phyloP scores from a whole-genome alignment of 768 basidiomycete species.

The Boletus coccyginus region DNA sequence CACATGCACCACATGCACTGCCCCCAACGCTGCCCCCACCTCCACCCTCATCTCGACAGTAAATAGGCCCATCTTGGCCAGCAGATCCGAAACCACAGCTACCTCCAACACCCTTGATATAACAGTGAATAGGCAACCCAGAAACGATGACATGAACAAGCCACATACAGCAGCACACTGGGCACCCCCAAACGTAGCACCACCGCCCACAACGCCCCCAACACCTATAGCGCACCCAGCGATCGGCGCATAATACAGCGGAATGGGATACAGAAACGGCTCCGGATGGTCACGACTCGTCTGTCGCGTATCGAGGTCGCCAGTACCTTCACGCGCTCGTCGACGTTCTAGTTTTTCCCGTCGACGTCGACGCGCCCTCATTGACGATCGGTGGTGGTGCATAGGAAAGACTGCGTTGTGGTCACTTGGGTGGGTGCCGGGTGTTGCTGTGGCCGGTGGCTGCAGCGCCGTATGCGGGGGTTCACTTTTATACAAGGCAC shows the following conservation, averaged over 20 bases:
- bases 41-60: no score
- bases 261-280: background rate
- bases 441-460: slow-evolving; percentile 34
- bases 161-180: background rate
- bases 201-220: background rate
- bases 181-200: background rate
- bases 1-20: no score
- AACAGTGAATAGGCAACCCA: background rate
- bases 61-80: background rate
- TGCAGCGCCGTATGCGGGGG: slow-evolving; percentile 23
- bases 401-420: slow-evolving; percentile 45
- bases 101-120: background rate
- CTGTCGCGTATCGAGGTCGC: background rate
- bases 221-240: background rate
- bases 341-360: background rate
- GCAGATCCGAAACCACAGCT: background rate
- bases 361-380: background rate
- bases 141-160: no score
- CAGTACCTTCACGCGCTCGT: background rate
- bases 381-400: slow-evolving; percentile 8
- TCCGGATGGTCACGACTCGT: background rate
- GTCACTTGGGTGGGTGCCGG: no score
- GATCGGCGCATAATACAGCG: background rate
- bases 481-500: slow-evolving; percentile 8
- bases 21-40: background rate